Base-by-base conservation (phyloP, 1,139 yeast species). In the Yamadazyma atmosphaerica region DNA sequence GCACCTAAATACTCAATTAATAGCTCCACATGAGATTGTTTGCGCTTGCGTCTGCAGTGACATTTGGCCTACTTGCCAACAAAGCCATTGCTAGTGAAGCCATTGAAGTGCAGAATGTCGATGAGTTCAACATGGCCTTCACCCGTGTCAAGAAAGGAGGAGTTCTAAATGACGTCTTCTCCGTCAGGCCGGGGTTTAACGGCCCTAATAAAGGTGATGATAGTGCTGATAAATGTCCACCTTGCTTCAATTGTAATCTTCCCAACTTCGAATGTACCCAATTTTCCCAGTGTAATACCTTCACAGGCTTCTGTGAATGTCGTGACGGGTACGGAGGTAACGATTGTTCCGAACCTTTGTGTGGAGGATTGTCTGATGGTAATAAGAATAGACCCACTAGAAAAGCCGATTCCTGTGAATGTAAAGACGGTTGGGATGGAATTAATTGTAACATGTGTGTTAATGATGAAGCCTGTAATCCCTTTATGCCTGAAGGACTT, bases 181-280 rank as follows among this genome's bases (percentile, higher is more conserved):
- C 47, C 19, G 41, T 55, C 29, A 52, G 47, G 21, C 46, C 47
- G 54, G 48, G 23, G 43, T 52, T 31, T 46, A 42, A 26, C 25
- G 18, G 18, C 12, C 45, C 47, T 12, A 29, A 41, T 2, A 32
- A 39, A 32, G 40, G 38, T 3, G 21, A 15, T 14, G 41, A 35
- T n/a, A 54, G 42, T 10, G 50, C 50, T n/a, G 83, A 68, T 16
- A 63, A 73, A 39, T 84, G 92, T 51, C 92, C 94, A 0, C 94
- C 92, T 0, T 83, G 96, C 56, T 92, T 92, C 76, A 92, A 92
- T 61, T 92, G 98, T 66, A 85, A 88, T 71, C 72, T 89, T 12
- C 96, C 97, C 8, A 86, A 89, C 45, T 89, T 87, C 54, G 84
- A 82, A 46, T 92, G 98, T 61, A 81, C 86, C 40, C 98, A 92